phyloP scores from a whole-genome alignment of 2,329 filamentous ascomycete genomes.

The Aspergillus puulaauensis region DNA sequence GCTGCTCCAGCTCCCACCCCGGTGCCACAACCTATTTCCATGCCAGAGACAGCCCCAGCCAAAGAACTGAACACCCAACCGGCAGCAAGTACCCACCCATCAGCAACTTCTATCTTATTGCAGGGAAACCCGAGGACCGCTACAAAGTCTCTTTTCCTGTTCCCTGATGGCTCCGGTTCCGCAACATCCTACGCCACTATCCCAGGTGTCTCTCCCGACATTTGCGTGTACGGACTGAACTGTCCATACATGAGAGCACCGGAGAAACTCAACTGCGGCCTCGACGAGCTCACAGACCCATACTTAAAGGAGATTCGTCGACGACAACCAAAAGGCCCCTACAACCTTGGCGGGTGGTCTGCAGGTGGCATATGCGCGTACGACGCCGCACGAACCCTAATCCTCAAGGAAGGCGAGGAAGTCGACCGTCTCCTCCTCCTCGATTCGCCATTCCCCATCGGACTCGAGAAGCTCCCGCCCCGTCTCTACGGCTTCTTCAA shows the following conservation, averaged over 20 bases:
- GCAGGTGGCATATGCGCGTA: conserved; percentile 73
- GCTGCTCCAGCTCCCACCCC: conserved; percentile 11
- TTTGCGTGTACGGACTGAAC: conserved; percentile 45
- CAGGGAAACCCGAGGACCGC: conserved; percentile 46
- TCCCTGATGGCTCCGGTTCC: conserved; percentile 48
- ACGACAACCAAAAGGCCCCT: conserved; percentile 55
- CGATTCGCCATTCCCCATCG: conserved; percentile 65
- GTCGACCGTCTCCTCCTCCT: conserved; percentile 65
- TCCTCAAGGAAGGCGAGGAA: conserved; percentile 51
- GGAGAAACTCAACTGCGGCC: conserved; percentile 34
- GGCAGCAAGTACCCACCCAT: conserved; percentile 27
- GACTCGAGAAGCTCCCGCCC: conserved; percentile 65
- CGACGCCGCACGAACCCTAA: conserved; percentile 63
- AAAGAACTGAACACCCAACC: conserved; percentile 16
- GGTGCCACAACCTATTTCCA: conserved; percentile 18
- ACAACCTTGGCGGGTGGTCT: conserved; percentile 72
- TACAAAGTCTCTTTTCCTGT: conserved; percentile 43
- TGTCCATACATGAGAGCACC: conserved; percentile 47
- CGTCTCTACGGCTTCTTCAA: conserved; percentile 52
- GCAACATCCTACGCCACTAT: conserved; percentile 48
- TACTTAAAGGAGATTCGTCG: conserved; percentile 48
- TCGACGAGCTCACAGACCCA: conserved; percentile 36
- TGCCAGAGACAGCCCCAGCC: conserved; percentile 24
- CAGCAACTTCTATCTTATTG: conserved; percentile 43
- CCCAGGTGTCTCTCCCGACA: conserved; percentile 40